Evolutionary conservation across 352 stramenopile genomes (phyloP).

Genomic region (Globisporangium cylindrosporum): DNA sequence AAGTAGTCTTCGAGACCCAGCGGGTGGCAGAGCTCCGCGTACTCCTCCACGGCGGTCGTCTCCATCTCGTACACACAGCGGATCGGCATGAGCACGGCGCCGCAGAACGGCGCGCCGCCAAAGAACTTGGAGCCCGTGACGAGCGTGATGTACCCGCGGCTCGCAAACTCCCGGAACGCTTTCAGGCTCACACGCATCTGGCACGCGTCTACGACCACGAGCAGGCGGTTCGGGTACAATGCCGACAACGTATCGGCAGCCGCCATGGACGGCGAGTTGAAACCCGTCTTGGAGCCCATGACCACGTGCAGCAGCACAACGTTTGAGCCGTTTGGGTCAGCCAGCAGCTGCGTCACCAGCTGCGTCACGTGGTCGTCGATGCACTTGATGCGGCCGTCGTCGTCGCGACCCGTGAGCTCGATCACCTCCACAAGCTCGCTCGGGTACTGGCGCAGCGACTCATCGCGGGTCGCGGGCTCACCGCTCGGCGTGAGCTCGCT

Average conservation of each 20-base stretch:
- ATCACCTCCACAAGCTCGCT: conserved; percentile 62
- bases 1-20: conserved; percentile 83
- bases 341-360: conserved; percentile 45
- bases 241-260: conserved; percentile 46
- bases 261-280: conserved; percentile 70
- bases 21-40: conserved; percentile 62
- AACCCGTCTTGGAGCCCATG: conserved; percentile 84
- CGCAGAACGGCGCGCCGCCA: conserved; percentile 81
- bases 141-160: conserved; percentile 68
- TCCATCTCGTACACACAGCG: conserved; percentile 81
- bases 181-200: conserved; percentile 76
- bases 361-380: conserved; percentile 44
- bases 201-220: conserved; percentile 86
- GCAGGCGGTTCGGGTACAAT: conserved; percentile 62
- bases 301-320: conserved; percentile 86
- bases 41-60: conserved; percentile 45
- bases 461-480: conserved; percentile 35
- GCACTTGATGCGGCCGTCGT: conserved; percentile 44
- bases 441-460: conserved; percentile 57
- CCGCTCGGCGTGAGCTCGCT: conserved; percentile 77
- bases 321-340: conserved; percentile 33
- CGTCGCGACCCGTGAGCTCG: conserved; percentile 54
- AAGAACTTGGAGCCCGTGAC: conserved; percentile 90
- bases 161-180: conserved; percentile 59
- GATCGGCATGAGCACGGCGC: conserved; percentile 78